A percentile compares a stretch with the other conserved stretches of the same genome.
phyloP scores from a whole-genome alignment of 2,329 filamentous ascomycete genomes.

The Clarireedia monteithiana region DNA sequence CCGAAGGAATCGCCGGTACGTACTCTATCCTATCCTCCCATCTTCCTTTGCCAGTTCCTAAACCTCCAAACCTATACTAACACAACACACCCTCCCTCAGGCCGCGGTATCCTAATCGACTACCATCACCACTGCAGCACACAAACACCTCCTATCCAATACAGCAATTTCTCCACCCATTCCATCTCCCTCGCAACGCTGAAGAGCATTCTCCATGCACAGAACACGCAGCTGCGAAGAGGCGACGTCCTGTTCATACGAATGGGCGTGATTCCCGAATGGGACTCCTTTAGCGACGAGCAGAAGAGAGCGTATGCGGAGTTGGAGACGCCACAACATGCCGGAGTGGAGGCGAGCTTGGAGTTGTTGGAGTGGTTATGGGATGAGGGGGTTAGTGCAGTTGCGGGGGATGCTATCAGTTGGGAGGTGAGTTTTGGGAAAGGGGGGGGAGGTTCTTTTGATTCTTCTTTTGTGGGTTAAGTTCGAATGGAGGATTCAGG shows the following conservation, averaged over 20 bases:
- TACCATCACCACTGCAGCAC: constrained; percentile 46
- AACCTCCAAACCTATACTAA: neutral
- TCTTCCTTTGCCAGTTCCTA: neutral
- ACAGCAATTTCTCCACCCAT: constrained; percentile 43
- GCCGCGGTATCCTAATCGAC: constrained; percentile 45
- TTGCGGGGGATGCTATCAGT: constrained; percentile 3
- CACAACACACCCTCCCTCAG: constrained; percentile 15
- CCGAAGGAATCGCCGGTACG: constrained; percentile 37
- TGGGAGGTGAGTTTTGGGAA: neutral
- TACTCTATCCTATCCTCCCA: neutral
- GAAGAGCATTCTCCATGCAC: constrained; percentile 29
- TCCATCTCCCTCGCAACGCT: constrained; percentile 26
- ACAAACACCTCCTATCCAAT: constrained; percentile 40
- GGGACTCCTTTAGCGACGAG: constrained; percentile 21
- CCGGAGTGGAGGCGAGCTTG: constrained; percentile 1
- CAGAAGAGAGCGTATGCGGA: constrained; percentile 1
- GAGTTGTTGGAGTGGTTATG: constrained; percentile 3
- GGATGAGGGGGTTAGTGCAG: neutral
- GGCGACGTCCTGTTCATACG: constrained; percentile 35
- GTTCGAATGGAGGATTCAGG: neutral
- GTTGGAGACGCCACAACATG: neutral
- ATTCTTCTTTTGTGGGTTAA: neutral
- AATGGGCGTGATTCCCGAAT: constrained; percentile 29
- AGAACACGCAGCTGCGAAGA: constrained; percentile 28
- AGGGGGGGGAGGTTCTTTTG: too few species aligned